Evolutionary conservation across 192 early-diverging fungal species (phyloP), one percentile per base, ranked within the genome.

Genomic region (Chytriomyces sp.): DNA sequence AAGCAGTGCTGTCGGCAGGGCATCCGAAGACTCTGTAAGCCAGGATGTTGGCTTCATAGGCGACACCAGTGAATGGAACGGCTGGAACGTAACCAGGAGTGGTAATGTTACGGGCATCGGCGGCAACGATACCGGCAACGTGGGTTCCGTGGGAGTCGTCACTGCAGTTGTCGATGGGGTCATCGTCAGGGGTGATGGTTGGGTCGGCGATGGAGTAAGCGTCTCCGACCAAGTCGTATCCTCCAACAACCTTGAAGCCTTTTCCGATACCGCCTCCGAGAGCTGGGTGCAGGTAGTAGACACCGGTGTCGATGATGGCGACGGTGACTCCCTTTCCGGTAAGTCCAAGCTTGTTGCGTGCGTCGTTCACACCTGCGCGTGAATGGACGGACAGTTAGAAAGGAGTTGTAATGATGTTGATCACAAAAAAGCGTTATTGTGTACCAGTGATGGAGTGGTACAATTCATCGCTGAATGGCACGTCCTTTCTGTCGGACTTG

Each of bases 21-120:
- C 96, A 97, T 7, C 35, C 35, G 4, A 70, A 77, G n/a, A 96
- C 86, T 65, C 95, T 85, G 86, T 93, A 97, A 6, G 86, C 88
- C 7, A 93, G 92, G 43, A 96, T 77, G 3, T 86, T 93, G 45
- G 90, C 94, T 61, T 88, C 87, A 0, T 95, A 95, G n/a, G 94
- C 95, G 20, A 96, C 92, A 50, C 96, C 96, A 26, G 75, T 47
- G 62, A 79, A 86, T 24, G 66, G 66, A 20, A 72, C 50, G 16
- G 71, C 47, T 13, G 71, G 71, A 1, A 13, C 43, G 49, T 18
- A 69, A 24, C 45, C 76, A 8, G 18, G 28, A 20, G 45, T 62
- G 44, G 62, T 77, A 61, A 80, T 75, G 76, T 60, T 75, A 10
- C 45, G 63, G 5, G 82, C 81, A 61, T 83, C 65, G 26, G 59